Percentiles rank a stretch among this genome's conserved stretches.
phyloP scores from a whole-genome alignment of 169 alveolate genomes.

The Cystoisospora suis region DNA sequence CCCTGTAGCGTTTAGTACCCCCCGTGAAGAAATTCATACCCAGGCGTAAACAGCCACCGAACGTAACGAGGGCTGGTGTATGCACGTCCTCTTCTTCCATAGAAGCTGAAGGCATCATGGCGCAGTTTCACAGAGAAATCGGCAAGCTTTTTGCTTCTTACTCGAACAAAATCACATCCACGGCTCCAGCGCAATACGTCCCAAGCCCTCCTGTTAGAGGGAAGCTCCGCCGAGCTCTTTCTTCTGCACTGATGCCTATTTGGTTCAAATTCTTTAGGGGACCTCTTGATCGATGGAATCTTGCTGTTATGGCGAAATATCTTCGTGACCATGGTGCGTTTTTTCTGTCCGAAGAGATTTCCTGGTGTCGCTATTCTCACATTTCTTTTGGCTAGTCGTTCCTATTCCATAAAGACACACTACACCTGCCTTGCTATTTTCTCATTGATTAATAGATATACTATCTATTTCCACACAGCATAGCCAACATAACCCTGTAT shows the following conservation, averaged over 20 bases:
- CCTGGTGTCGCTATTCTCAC: too few species aligned
- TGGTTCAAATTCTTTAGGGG: conserved; percentile 80
- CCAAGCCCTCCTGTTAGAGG: conserved; percentile 30
- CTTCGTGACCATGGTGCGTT: conserved; percentile 84
- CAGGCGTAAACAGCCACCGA: too few species aligned
- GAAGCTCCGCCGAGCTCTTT: background rate
- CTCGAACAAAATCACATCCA: conserved; percentile 7
- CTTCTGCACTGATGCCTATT: conserved; percentile 77
- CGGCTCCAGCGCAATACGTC: conserved; percentile 24
- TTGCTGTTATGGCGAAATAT: conserved; percentile 81
- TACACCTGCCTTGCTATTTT: too few species aligned
- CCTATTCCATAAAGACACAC: too few species aligned
- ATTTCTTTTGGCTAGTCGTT: too few species aligned
- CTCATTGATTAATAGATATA: too few species aligned
- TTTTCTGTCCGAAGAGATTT: too few species aligned
- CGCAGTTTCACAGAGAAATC: conserved; percentile 46
- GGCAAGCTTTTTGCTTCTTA: conserved; percentile 47
- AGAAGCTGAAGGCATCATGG: conserved; percentile 6
- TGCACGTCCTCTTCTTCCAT: background rate
- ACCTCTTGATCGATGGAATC: conserved; percentile 86
- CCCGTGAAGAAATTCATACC: too few species aligned
- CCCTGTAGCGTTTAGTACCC: background rate
- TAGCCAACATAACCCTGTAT: too few species aligned
- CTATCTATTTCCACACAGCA: too few species aligned
- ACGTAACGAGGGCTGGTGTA: background rate